These are phyloP conservation scores for Lonicera japonica DNA, from an alignment of 129 eudicot species.

Conservation along the genomic window DNA sequence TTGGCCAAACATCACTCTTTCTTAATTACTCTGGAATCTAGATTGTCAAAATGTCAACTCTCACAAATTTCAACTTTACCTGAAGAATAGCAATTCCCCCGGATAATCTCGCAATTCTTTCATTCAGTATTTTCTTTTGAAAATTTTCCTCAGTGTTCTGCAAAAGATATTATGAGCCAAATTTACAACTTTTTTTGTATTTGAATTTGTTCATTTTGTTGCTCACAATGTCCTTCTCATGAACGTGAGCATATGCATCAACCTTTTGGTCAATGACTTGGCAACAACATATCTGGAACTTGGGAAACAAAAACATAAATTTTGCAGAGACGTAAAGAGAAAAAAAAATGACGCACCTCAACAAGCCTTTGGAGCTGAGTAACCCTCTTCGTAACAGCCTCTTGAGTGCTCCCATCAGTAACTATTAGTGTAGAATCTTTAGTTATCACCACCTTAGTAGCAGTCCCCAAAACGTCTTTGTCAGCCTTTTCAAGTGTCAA, in stretches of 20 bases:
- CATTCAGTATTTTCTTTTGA: conserved; percentile 73
- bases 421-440: conserved; percentile 81
- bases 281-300: background rate
- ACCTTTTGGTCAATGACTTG: too few relatives aligned
- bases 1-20: background rate
- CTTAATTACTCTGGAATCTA: background rate
- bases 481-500: conserved; percentile 54
- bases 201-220: too few relatives aligned
- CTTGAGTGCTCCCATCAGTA: conserved; percentile 78
- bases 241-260: too few relatives aligned
- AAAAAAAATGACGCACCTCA: conserved; percentile 39
- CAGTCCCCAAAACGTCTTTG: conserved; percentile 61
- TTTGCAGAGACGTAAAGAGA: background rate
- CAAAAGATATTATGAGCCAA: conserved; percentile 11
- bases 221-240: too few relatives aligned
- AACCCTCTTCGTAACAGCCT: conserved; percentile 57
- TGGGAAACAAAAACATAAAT: background rate
- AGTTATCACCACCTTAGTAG: conserved; percentile 62
- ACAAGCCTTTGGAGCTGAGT: conserved; percentile 61
- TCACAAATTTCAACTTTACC: conserved; percentile 24
- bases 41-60: conserved; percentile 4
- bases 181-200: background rate
- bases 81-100: conserved; percentile 81
- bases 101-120: conserved; percentile 72
- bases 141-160: conserved; percentile 64